Conservation (phyloP, 129 eudicot species). For the Ambrosia artemisiifolia region DNA sequence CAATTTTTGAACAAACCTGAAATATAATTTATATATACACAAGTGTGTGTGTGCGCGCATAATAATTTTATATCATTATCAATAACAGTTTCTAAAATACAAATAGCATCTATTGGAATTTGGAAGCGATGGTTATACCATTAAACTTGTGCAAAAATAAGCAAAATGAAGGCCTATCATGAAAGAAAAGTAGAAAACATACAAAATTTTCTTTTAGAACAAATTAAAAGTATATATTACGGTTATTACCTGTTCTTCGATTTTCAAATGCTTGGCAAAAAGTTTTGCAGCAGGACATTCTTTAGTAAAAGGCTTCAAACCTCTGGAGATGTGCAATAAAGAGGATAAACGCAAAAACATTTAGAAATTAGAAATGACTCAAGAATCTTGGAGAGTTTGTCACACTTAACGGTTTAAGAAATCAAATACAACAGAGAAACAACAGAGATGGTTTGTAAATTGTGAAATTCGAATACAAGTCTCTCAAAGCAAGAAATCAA, state of each 20-base stretch:
- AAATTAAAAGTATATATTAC: conserved; percentile 27
- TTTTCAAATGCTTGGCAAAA: conserved; percentile 93
- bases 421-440: neutral
- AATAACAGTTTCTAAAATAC: neutral
- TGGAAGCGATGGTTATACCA: neutral
- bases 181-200: neutral
- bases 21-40: too few relatives aligned
- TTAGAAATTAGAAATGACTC: neutral
- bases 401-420: neutral
- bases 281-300: conserved; percentile 84
- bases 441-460: neutral
- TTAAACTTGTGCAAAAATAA: neutral
- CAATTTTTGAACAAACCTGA: too few relatives aligned
- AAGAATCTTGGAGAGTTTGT: neutral
- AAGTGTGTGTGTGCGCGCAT: too few relatives aligned
- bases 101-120: neutral
- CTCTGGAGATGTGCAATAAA: conserved; percentile 44
- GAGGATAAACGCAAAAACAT: neutral
- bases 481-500: neutral
- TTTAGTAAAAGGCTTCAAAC: conserved; percentile 71
- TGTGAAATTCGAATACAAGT: neutral
- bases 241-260: conserved; percentile 62
- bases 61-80: too few relatives aligned
- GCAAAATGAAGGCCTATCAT: neutral
- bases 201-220: neutral